A percentile compares a stretch with the other conserved stretches of the same genome.
Conservation (phyloP, 2,329 filamentous ascomycete species). For the Tolypocladium inflatum region DNA sequence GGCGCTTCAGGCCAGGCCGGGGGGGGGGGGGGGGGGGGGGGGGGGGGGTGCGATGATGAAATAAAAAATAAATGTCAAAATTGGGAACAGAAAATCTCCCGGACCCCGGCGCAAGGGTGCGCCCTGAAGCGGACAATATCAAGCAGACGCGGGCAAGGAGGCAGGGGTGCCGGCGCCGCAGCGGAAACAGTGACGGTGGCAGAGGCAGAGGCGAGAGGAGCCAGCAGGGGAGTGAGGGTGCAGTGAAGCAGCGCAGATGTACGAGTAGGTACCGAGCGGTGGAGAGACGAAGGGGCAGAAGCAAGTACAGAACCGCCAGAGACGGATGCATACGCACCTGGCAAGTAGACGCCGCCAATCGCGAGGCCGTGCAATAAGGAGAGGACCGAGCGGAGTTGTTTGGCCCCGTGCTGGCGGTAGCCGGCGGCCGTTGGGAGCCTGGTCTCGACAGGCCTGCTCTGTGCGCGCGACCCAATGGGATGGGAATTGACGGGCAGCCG, state of each 20-base stretch:
- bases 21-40: slow-evolving; percentile 1
- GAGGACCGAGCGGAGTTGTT: background rate
- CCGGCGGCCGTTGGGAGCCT: background rate
- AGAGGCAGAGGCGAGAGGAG: background rate
- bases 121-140: slow-evolving; percentile 3
- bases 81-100: slow-evolving; percentile 6
- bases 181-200: background rate
- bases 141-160: slow-evolving; percentile 1
- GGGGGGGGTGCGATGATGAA: slow-evolving; percentile 5
- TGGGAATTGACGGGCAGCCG: background rate
- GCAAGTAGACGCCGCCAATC: background rate
- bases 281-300: background rate
- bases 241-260: background rate
- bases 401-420: background rate
- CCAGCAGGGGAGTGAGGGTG: background rate
- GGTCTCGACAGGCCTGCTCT: background rate
- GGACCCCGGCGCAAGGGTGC: slow-evolving; percentile 8
- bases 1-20: background rate
- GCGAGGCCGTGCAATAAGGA: background rate
- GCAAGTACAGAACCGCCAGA: background rate
- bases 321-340: background rate
- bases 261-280: background rate
- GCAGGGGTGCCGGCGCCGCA: background rate
- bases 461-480: background rate
- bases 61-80: background rate